Base-by-base conservation (phyloP, 2,329 filamentous ascomycete genomes). In the Stagonosporopsis rhizophila region DNA sequence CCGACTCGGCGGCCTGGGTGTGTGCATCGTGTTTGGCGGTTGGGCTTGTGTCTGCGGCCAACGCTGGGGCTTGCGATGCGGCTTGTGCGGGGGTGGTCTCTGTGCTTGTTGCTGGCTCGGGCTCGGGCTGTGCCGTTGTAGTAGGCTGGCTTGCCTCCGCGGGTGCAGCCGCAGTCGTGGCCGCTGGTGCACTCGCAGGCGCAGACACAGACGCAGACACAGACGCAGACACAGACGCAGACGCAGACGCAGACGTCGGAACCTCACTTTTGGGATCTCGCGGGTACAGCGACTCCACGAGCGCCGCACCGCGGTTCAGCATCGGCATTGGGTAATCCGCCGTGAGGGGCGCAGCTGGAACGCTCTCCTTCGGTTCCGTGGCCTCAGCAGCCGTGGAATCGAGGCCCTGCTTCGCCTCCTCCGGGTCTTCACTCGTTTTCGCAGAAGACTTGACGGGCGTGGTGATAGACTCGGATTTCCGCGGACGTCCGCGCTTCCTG, bases 401-500 rank as follows among this genome's bases (percentile, higher is more conserved):
- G 34, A 8, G 44, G 3, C 32, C 47, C 12, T 38, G 42, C 8
- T 23, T n/a, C 6, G 14, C 12, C 32, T 15, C 19, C 4, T 38
- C 32, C 15, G 32, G 3, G 2, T 39, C 23, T 25, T 41, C 23
- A 30, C 6, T n/a, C 19, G 30, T 8, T 48, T 56, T 30, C 34
- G 49, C 12, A n/a, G 28, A 15, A 1, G 37, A 19, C 12, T 46
- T 41, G n/a, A 32, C 44, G n/a, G 44, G 44, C 3, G 54, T 52
- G 7, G 44, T 40, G 46, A 12, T 46, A 32, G 47, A 27, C n/a
- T 58, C 56, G 4, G 56, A 61, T n/a, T 58, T 59, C 6, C 56
- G 49, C 17, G 60, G 56, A 9, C 59, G 58, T 5, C 58, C 62
- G 32, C 57, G 58, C 37, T 65, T 65, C 53, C 60, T 64, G 15